phyloP scores from a whole-genome alignment of 2,329 filamentous ascomycete genomes.

The Neoscytalidium dimidiatum region DNA sequence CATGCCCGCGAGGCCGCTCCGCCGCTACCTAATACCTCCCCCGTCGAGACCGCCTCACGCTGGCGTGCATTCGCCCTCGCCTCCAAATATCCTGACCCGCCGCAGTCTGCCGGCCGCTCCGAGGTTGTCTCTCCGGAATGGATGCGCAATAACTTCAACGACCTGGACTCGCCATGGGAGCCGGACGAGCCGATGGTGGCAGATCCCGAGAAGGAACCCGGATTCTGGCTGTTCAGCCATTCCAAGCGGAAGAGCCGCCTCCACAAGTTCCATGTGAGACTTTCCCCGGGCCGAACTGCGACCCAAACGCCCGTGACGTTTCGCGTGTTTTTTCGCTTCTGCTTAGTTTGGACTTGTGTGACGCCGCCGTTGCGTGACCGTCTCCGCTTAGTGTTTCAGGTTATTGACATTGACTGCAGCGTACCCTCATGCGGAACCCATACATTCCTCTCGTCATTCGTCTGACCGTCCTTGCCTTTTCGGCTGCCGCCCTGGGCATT shows the following conservation, averaged over 20 bases:
- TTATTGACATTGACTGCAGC: slow-evolving; percentile 33
- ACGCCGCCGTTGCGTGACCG: slow-evolving; percentile 8
- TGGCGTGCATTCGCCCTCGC: slow-evolving; percentile 42
- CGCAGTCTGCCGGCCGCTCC: slow-evolving; percentile 35
- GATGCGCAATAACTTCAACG: slow-evolving; percentile 52
- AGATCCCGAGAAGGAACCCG: slow-evolving; percentile 48
- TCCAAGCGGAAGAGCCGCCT: slow-evolving; percentile 53
- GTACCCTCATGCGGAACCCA: slow-evolving; percentile 73
- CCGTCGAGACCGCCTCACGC: slow-evolving; percentile 38
- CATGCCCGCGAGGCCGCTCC: slow-evolving; percentile 40
- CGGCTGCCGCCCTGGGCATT: slow-evolving; percentile 76
- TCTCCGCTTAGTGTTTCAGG: slow-evolving; percentile 11
- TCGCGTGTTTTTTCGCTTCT: slow-evolving; percentile 2
- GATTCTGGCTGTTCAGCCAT: slow-evolving; percentile 51
- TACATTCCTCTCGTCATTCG: slow-evolving; percentile 85
- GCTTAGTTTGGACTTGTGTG: slow-evolving; percentile 8
- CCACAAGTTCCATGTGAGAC: slow-evolving; percentile 58
- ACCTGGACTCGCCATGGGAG: slow-evolving; percentile 54
- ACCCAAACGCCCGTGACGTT: slow-evolving; percentile 13
- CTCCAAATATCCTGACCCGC: slow-evolving; percentile 28
- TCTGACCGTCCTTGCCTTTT: slow-evolving; percentile 79
- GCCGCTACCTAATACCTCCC: slow-evolving; percentile 36
- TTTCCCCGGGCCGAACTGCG: slow-evolving; percentile 1
- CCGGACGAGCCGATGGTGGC: slow-evolving; percentile 54
- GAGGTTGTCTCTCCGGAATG: slow-evolving; percentile 45